phyloP scores from a whole-genome alignment of 345 rosid genomes.

The Brassica carinata region DNA sequence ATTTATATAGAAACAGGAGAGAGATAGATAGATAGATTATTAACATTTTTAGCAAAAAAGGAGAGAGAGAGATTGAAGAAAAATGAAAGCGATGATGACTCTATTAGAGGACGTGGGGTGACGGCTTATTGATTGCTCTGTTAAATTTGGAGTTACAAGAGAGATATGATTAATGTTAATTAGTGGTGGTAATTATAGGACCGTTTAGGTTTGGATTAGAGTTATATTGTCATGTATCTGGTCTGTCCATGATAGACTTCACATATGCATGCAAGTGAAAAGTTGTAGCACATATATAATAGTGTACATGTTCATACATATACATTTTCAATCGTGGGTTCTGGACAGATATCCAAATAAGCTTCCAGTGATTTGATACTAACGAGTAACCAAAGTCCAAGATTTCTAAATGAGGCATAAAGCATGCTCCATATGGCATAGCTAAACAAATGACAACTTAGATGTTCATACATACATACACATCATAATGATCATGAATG shows the following conservation, averaged over 20 bases:
- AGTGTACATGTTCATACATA: neutral
- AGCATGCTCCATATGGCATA: no score
- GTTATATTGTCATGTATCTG: slow-evolving; percentile 21
- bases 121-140: slow-evolving; percentile 37
- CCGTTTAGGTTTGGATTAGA: slow-evolving; percentile 42
- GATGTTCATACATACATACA: neutral
- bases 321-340: no score
- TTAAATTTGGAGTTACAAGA: slow-evolving; percentile 41
- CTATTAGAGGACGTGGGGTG: slow-evolving; percentile 35
- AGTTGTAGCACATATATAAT: neutral
- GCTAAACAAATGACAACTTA: no score
- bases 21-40: neutral
- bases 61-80: neutral
- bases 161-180: slow-evolving; percentile 39
- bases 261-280: slow-evolving; percentile 27
- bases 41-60: neutral
- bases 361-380: no score
- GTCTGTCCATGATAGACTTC: slow-evolving; percentile 16
- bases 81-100: slow-evolving; percentile 31
- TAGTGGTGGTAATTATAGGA: slow-evolving; percentile 37
- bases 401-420: no score
- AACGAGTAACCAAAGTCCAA: no score
- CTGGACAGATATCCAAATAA: no score
- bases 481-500: slow-evolving; percentile 21
- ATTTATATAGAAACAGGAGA: slow-evolving; percentile 23